These are phyloP conservation scores for Trichoderma semiorbis DNA, from an alignment of 2,329 filamentous ascomycete species.

Conservation along the genomic window DNA sequence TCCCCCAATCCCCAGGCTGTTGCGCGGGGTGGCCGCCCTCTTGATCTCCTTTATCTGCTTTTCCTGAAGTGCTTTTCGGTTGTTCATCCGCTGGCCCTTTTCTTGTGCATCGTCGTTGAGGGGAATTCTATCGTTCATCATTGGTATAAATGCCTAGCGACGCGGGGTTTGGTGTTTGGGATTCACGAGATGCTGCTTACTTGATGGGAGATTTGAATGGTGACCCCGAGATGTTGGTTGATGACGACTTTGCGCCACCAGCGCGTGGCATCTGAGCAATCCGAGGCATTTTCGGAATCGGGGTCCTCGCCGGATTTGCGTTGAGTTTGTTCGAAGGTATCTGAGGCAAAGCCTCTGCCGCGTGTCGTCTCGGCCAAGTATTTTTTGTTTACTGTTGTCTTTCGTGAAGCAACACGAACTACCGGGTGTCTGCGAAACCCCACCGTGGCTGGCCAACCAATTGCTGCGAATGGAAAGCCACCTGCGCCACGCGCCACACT, in stretches of 20 bases:
- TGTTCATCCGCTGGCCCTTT: constrained; percentile 82
- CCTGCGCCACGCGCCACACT: constrained; percentile 6
- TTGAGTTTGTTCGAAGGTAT: neutral
- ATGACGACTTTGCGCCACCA: constrained; percentile 45
- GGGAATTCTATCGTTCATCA: constrained; percentile 63
- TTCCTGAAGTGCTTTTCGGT: constrained; percentile 83
- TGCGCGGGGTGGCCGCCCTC: constrained; percentile 64
- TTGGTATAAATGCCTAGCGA: neutral
- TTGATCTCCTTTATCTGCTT: constrained; percentile 90
- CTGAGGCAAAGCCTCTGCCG: constrained; percentile 13
- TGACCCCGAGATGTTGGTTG: constrained; percentile 43
- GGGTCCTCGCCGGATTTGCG: neutral
- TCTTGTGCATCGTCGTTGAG: constrained; percentile 94
- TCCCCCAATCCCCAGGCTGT: constrained; percentile 57
- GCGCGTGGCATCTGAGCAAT: constrained; percentile 54
- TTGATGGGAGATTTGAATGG: constrained; percentile 58
- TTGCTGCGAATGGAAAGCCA: neutral
- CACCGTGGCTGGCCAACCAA: neutral
- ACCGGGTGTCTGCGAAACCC: neutral
- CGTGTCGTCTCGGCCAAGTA: neutral
- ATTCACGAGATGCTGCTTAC: constrained; percentile 41
- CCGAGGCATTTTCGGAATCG: constrained; percentile 48
- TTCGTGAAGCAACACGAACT: constrained; percentile 5
- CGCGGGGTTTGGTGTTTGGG: neutral
- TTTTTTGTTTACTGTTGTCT: constrained; percentile 16